Conservation (phyloP, 129 eudicot species). For the Flaveria trinervia region DNA sequence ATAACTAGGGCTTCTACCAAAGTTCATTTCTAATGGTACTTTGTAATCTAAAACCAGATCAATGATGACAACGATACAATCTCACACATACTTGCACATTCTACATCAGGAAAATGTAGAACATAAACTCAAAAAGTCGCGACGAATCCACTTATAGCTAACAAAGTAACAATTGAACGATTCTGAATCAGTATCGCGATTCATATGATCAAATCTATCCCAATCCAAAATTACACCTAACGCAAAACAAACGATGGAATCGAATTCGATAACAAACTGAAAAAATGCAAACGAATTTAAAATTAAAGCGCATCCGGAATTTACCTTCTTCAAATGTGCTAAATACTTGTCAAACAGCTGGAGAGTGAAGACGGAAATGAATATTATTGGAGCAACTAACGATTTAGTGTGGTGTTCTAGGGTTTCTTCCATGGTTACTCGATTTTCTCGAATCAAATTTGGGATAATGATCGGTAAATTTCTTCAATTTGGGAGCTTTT, state of each 20-base stretch:
- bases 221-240: background rate
- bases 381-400: slow-evolving; percentile 61
- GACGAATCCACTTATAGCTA: slow-evolving; percentile 9
- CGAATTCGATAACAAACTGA: background rate
- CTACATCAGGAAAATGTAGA: too few species aligned
- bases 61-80: slow-evolving; percentile 2
- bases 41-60: background rate
- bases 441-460: background rate
- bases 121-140: background rate
- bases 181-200: background rate
- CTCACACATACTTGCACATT: background rate
- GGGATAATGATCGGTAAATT: background rate
- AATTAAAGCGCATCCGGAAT: slow-evolving; percentile 20
- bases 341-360: slow-evolving; percentile 53
- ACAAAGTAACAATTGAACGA: slow-evolving; percentile 13
- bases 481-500: background rate
- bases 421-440: slow-evolving; percentile 44
- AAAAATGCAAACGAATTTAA: slow-evolving; percentile 10
- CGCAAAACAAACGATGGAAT: background rate
- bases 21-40: background rate
- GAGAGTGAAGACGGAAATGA: slow-evolving; percentile 47
- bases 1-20: slow-evolving; percentile 4
- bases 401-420: slow-evolving; percentile 42
- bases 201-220: background rate
- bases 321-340: slow-evolving; percentile 48